Evolutionary conservation across 1,284 basidiomycete genomes (phyloP).

Genomic region (Sanguinoderma infundibulare): DNA sequence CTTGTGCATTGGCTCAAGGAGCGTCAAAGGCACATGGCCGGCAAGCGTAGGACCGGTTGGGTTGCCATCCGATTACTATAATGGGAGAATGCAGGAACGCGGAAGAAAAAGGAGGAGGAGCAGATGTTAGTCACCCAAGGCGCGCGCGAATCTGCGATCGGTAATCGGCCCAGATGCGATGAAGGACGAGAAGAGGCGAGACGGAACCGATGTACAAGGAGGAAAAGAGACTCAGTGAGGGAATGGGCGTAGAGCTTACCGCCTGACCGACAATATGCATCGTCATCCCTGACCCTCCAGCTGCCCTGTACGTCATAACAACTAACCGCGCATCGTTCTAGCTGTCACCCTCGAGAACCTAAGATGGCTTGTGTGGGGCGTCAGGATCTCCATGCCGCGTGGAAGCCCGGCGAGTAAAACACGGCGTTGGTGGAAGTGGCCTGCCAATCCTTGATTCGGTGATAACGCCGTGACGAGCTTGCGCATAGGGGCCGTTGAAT

Average conservation of each 20-base stretch:
- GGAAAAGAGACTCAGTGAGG: not conserved
- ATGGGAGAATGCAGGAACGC: not conserved
- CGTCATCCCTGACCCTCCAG: not conserved
- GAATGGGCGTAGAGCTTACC: not conserved
- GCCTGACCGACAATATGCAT: not conserved
- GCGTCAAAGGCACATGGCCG: slow-evolving; percentile 4
- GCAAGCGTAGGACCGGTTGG: not conserved
- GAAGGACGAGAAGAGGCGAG: not conserved
- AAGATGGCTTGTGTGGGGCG: too few species aligned
- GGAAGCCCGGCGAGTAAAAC: not conserved
- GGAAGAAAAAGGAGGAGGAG: not conserved
- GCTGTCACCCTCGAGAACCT: not conserved
- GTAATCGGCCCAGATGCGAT: not conserved
- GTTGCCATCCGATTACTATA: not conserved
- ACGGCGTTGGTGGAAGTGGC: not conserved
- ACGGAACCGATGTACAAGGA: not conserved
- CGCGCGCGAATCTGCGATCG: not conserved
- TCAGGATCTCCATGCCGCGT: not conserved
- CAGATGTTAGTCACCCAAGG: not conserved
- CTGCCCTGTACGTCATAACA: not conserved
- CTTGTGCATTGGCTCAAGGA: slow-evolving; percentile 2
- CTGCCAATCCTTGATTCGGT: not conserved
- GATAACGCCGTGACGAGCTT: not conserved
- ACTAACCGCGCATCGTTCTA: not conserved
- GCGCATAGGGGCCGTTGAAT: not conserved